Evolutionary conservation across 768 basidiomycete species (phyloP).

Genomic region (Asterophora lycoperdoides): DNA sequence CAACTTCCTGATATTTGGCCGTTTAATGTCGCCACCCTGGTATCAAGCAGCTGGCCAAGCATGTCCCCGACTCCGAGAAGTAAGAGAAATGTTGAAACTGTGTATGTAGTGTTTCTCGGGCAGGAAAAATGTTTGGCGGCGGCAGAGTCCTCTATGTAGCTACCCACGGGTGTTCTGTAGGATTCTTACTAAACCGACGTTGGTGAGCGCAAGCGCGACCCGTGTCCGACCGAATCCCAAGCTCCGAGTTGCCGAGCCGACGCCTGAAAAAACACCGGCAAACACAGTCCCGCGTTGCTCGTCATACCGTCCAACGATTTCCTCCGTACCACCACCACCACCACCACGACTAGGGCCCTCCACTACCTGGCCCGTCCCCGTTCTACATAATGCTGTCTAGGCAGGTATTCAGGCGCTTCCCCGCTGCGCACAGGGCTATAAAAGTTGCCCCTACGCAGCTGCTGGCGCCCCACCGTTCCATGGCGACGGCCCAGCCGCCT

Average conservation of each 20-base stretch:
- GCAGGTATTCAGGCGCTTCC: slow-evolving; percentile 31
- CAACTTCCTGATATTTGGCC: too few species aligned
- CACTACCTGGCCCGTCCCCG: background rate
- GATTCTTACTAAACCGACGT: too few species aligned
- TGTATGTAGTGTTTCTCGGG: too few species aligned
- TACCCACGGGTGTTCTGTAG: too few species aligned
- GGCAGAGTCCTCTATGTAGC: too few species aligned
- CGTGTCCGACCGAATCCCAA: slow-evolving; percentile 1
- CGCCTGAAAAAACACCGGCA: slow-evolving; percentile 3
- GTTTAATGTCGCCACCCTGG: too few species aligned
- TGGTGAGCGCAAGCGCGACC: too few species aligned
- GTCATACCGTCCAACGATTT: background rate
- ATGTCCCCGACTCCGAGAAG: too few species aligned
- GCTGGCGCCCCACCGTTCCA: slow-evolving; percentile 21
- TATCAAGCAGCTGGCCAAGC: too few species aligned
- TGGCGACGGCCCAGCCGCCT: slow-evolving; percentile 51
- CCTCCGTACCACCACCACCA: slow-evolving; percentile 2
- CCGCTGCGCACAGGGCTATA: slow-evolving; percentile 18
- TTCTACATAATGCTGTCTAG: slow-evolving; percentile 29
- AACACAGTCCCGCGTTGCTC: background rate
- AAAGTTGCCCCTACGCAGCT: slow-evolving; percentile 11
- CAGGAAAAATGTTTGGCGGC: too few species aligned
- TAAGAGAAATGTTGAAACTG: too few species aligned
- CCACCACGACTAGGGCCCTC: slow-evolving; percentile 2
- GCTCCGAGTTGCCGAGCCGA: slow-evolving; percentile 7